phyloP scores from a whole-genome alignment of 139 green algal genomes.

The Asterochloris erici region DNA sequence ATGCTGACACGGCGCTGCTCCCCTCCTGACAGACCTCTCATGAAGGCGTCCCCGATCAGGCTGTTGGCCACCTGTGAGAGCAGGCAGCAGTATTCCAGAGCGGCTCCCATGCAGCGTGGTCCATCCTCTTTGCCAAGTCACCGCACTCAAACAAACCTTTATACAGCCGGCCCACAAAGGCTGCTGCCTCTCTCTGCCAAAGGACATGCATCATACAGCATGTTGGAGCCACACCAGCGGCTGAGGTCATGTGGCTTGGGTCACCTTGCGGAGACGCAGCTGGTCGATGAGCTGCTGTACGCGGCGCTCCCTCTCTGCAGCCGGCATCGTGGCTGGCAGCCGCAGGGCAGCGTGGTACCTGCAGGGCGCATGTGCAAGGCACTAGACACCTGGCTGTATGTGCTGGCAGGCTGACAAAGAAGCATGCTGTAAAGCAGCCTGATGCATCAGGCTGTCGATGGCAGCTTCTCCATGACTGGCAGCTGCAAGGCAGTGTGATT shows the following conservation, averaged over 20 bases:
- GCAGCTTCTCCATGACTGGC: no score
- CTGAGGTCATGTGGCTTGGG: no score
- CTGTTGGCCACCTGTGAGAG: slow-evolving; percentile 18
- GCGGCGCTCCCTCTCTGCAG: not conserved
- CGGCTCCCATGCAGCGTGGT: not conserved
- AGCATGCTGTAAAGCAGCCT: no score
- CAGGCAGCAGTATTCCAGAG: not conserved
- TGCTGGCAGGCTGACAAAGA: slow-evolving; percentile 16
- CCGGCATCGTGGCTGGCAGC: not conserved
- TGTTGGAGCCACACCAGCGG: no score
- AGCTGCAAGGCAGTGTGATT: no score
- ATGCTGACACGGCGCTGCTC: slow-evolving; percentile 51
- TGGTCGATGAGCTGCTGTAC: slow-evolving; percentile 10
- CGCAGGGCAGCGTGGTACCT: slow-evolving; percentile 11
- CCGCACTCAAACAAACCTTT: no score
- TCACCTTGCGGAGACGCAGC: slow-evolving; percentile 12
- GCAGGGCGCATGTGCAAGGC: not conserved
- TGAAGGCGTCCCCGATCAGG: slow-evolving; percentile 10
- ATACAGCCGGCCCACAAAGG: no score
- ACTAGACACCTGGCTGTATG: no score
- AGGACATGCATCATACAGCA: no score
- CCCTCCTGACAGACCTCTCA: slow-evolving; percentile 36
- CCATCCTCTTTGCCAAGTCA: not conserved
- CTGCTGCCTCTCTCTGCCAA: no score
- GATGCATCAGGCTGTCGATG: no score